A percentile compares a stretch with the other conserved stretches of the same genome.
phyloP scores from a whole-genome alignment of 345 rosid species.

The Eucalyptus guilfoylei region DNA sequence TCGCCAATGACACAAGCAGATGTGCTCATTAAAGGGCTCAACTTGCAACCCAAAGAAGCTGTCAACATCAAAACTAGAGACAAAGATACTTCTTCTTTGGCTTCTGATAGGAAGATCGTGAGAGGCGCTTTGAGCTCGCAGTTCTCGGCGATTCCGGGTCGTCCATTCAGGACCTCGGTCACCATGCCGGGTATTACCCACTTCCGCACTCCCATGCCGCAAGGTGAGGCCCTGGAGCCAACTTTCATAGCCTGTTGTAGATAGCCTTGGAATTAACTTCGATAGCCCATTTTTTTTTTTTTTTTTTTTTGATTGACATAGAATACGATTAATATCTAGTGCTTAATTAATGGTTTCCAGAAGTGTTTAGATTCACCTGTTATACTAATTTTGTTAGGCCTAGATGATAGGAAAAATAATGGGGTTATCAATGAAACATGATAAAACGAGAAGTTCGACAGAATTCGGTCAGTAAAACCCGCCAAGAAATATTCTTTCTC shows the following conservation, averaged over 20 bases:
- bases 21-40: slow-evolving; percentile 35
- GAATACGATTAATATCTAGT: background rate
- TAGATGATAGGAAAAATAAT: background rate
- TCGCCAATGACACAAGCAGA: slow-evolving; percentile 24
- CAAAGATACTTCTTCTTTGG: background rate
- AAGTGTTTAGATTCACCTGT: background rate
- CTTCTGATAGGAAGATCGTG: background rate
- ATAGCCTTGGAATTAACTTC: background rate
- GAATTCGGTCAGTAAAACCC: background rate
- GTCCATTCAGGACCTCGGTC: slow-evolving; percentile 55
- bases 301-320: background rate
- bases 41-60: slow-evolving; percentile 24
- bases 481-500: background rate
- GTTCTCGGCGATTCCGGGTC: slow-evolving; percentile 16
- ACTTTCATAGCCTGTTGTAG: background rate
- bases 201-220: slow-evolving; percentile 62
- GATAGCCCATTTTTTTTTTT: background rate
- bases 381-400: background rate
- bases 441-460: background rate
- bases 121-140: slow-evolving; percentile 23
- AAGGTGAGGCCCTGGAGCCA: slow-evolving; percentile 24
- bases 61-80: slow-evolving; percentile 6
- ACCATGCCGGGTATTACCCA: slow-evolving; percentile 68
- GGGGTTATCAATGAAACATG: background rate
- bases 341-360: background rate